Evolutionary conservation across 345 rosid species (phyloP).

Genomic region (Dovyalis caffra): DNA sequence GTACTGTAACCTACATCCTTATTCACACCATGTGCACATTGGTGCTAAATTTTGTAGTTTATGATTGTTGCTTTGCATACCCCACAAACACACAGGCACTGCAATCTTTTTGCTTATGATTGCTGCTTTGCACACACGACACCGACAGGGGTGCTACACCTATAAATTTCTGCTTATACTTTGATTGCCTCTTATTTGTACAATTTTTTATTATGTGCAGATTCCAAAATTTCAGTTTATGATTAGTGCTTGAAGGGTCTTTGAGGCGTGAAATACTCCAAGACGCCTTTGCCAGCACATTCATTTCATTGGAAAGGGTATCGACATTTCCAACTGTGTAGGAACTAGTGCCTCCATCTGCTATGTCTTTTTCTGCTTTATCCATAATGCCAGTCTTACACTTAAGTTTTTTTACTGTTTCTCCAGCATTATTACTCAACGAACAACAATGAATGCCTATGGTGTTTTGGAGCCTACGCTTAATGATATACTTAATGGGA

Average conservation of each 20-base stretch:
- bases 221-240: not conserved
- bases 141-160: no score
- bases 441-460: slow-evolving; percentile 43
- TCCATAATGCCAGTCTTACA: not conserved
- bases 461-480: slow-evolving; percentile 47
- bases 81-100: no score
- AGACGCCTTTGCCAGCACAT: not conserved
- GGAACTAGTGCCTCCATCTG: not conserved
- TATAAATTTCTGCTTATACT: no score
- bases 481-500: slow-evolving; percentile 50
- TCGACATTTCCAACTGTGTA: not conserved
- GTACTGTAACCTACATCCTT: no score
- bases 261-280: not conserved
- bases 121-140: no score
- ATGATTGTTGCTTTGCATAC: no score
- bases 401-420: slow-evolving; percentile 14
- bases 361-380: slow-evolving; percentile 1
- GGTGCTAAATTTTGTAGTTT: no score
- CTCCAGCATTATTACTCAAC: slow-evolving; percentile 18
- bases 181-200: not conserved
- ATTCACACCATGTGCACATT: no score
- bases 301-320: not conserved
- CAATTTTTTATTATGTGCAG: not conserved
- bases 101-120: no score
- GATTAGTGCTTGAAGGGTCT: not conserved